A percentile compares a stretch with the other conserved stretches of the same genome.
These are phyloP conservation scores for Lathyrus aphaca DNA, from an alignment of 306 rosid species.

Conservation along the genomic window DNA sequence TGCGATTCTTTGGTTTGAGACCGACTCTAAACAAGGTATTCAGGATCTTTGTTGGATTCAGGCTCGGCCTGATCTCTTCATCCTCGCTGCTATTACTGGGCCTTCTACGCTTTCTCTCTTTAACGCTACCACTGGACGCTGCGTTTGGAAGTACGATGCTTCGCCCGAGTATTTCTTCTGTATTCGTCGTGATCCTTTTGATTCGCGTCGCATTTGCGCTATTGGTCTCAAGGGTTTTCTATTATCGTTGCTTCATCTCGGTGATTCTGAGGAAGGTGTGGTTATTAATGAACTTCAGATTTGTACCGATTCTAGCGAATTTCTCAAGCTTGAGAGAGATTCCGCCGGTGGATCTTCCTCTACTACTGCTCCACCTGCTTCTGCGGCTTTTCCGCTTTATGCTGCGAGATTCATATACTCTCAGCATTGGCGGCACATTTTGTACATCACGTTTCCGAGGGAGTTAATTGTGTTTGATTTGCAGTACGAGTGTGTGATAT, in stretches of 20 bases:
- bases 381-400: conserved; percentile 69
- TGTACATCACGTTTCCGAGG: conserved; percentile 86
- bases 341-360: conserved; percentile 4
- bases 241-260: conserved; percentile 61
- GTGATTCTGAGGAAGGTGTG: conserved; percentile 65
- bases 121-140: conserved; percentile 63
- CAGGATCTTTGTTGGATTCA: conserved; percentile 97
- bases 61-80: conserved; percentile 61
- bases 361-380: conserved; percentile 52
- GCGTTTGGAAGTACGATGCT: conserved; percentile 90
- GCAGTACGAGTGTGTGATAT: conserved; percentile 75
- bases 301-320: conserved; percentile 58
- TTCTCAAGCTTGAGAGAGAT: conserved; percentile 76
- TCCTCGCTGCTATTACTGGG: conserved; percentile 75
- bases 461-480: conserved; percentile 86
- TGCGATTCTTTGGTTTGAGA: conserved; percentile 70
- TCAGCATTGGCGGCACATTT: conserved; percentile 74
- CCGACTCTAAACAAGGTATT: conserved; percentile 61
- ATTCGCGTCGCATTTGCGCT: conserved; percentile 80
- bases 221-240: conserved; percentile 82
- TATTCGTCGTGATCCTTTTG: conserved; percentile 88
- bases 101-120: conserved; percentile 72
- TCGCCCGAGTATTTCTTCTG: conserved; percentile 73
- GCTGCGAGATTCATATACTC: conserved; percentile 66
- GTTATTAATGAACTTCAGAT: conserved; percentile 71